A percentile compares a stretch with the other conserved stretches of the same genome.
Conservation (phyloP, 495 filamentous ascomycete species). For the Aspergillus heteromorphus region DNA sequence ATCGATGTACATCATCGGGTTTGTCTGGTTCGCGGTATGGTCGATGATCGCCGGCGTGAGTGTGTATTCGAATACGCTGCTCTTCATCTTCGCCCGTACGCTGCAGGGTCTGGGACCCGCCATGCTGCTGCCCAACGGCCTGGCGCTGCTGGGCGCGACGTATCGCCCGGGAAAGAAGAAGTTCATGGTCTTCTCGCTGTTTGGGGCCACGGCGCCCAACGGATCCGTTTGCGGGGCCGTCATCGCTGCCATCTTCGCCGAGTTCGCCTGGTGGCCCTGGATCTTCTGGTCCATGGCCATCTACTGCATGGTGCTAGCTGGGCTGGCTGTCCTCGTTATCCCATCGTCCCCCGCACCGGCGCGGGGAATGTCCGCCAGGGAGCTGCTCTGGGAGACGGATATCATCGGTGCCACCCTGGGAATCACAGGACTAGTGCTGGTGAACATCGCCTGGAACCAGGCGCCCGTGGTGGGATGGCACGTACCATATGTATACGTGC, state of each 20-base stretch:
- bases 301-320: constrained; percentile 33
- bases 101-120: constrained; percentile 59
- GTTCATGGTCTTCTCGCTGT: constrained; percentile 58
- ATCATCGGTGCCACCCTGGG: constrained; percentile 47
- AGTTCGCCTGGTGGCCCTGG: constrained; percentile 63
- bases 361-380: constrained; percentile 3
- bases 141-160: constrained; percentile 56
- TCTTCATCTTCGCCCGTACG: constrained; percentile 55
- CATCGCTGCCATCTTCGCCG: constrained; percentile 46
- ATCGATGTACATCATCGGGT: constrained; percentile 51
- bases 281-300: constrained; percentile 54
- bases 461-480: constrained; percentile 41
- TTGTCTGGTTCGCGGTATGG: constrained; percentile 55
- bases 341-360: constrained; percentile 32
- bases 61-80: constrained; percentile 43
- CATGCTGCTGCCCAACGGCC: constrained; percentile 55
- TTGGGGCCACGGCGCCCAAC: constrained; percentile 56
- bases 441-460: constrained; percentile 51
- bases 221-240: constrained; percentile 48
- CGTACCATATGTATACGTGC: constrained; percentile 39
- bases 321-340: constrained; percentile 39
- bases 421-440: constrained; percentile 51
- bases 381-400: constrained; percentile 39
- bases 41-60: constrained; percentile 47
- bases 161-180: constrained; percentile 52